phyloP scores from a whole-genome alignment of 805 yeast genomes.

The Candida odintsovae region DNA sequence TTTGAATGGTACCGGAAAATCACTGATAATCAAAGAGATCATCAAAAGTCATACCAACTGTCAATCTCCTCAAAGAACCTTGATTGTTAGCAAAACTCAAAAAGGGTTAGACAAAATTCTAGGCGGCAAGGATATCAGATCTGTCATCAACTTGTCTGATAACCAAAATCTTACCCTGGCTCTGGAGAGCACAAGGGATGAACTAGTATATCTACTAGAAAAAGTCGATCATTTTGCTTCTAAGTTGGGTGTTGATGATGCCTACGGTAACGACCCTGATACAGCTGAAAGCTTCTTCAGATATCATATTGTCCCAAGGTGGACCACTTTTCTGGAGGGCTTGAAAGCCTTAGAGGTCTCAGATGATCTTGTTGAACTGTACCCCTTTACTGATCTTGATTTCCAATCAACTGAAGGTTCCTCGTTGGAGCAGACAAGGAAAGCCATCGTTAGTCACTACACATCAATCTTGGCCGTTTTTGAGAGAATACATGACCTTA shows the following conservation, averaged over 20 bases:
- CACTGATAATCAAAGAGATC: conserved; percentile 23
- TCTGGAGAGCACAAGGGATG: no score
- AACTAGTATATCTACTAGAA: background rate
- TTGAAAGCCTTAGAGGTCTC: background rate
- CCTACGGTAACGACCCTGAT: conserved; percentile 32
- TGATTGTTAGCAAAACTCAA: conserved; percentile 10
- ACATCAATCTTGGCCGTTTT: conserved; percentile 6
- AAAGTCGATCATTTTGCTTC: conserved; percentile 28
- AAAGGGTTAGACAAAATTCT: conserved; percentile 3
- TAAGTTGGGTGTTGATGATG: conserved; percentile 27
- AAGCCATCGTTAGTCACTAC: background rate
- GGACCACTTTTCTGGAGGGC: conserved; percentile 5
- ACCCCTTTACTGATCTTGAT: conserved; percentile 12
- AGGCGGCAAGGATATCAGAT: no score
- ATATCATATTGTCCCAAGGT: conserved; percentile 16
- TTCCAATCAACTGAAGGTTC: background rate
- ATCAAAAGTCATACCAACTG: conserved; percentile 18
- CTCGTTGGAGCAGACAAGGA: background rate
- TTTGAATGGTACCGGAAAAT: conserved; percentile 51
- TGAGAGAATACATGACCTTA: background rate
- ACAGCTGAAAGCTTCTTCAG: conserved; percentile 30
- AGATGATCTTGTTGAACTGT: background rate
- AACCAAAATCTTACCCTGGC: background rate
- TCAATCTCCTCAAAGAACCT: conserved; percentile 12
- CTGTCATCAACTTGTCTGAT: no score